Evolutionary conservation across 139 green algal species (phyloP), one percentile per base, ranked within the genome.

Genomic region (Coelastrella sp.): DNA sequence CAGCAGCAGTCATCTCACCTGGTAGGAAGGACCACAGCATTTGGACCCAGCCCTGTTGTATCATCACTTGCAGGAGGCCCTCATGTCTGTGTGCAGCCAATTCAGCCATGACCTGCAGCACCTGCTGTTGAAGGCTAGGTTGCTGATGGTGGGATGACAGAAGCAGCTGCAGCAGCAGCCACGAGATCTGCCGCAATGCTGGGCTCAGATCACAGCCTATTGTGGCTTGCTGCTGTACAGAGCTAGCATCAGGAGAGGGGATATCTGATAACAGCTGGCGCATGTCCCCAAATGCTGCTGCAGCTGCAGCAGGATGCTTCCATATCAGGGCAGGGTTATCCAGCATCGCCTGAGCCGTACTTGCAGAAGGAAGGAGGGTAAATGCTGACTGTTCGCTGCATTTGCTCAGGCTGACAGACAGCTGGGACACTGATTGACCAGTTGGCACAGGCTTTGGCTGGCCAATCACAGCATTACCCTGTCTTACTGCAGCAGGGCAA

Each of bases 1-100:
- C 15, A 57, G 45, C 45, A 57, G 45, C n/a, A n/a, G n/a, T n/a
- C n/a, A n/a, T n/a, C n/a, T 27, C 6, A 64, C 71, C 71, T 41
- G 71, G 71, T 19, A 81, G 15, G 50, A 81, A 81, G 30, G 43
- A 50, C 73, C 73, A 81, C 32, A 81, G 50, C 48, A 67, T 30
- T 25, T 81, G 73, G 5, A 81, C 73, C 75, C 75, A 82, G 9
- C 75, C 75, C 37, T 82, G 75, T n/a, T 69, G 32, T 35, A 57
- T 35, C 75, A 71, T 71, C 34, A 63, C 32, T 25, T 71, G 35
- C 75, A 82, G 53, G 51, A 82, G 51, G 51, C 2, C 19, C 32
- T 15, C 30, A 30, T 81, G 73, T 50, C 41, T 66, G 73, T 81
- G 73, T 30, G 50, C 50, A 30, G 75, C 53, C 30, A 82, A 0